phyloP scores from a whole-genome alignment of 1,284 basidiomycete genomes.

The Apiotrichum mycotoxinovorans region DNA sequence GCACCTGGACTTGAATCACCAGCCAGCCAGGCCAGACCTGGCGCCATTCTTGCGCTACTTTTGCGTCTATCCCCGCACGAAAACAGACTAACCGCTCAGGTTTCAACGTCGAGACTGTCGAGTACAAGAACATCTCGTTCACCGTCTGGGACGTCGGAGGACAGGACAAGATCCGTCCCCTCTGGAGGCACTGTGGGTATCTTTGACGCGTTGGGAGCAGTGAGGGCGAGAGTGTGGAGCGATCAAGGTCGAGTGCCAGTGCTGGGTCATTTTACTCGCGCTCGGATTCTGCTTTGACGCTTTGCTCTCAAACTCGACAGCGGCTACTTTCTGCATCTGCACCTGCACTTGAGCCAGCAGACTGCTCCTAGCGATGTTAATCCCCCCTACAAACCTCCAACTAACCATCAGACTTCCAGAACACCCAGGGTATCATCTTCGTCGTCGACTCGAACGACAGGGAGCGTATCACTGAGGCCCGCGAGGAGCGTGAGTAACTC shows the following conservation, averaged over 20 bases:
- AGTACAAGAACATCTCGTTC: constrained; percentile 99
- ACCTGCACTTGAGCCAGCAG: no score
- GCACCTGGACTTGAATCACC: neutral
- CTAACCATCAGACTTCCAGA: constrained; percentile 87
- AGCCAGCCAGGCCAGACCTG: neutral
- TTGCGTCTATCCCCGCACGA: neutral
- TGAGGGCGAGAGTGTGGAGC: no score
- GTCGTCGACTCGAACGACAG: constrained; percentile 99
- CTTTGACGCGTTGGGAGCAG: neutral
- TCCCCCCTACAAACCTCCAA: neutral
- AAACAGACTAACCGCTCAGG: constrained; percentile 38
- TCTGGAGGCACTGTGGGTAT: constrained; percentile 74
- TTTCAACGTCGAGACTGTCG: constrained; percentile 99
- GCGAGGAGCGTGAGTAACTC: constrained; percentile 73
- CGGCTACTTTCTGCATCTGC: no score
- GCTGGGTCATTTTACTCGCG: neutral
- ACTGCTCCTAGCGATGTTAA: neutral
- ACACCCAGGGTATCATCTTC: constrained; percentile 99
- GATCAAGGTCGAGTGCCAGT: no score
- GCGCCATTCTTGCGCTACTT: neutral
- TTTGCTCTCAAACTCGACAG: no score
- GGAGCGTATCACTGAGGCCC: constrained; percentile 98
- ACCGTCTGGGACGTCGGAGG: constrained; percentile 99
- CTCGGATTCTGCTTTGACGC: no score
- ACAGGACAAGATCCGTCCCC: constrained; percentile 95